Evolutionary conservation across 2,329 filamentous ascomycete genomes (phyloP), one percentile per base, ranked within the genome.

Genomic region (Xylariaceae sp.): DNA sequence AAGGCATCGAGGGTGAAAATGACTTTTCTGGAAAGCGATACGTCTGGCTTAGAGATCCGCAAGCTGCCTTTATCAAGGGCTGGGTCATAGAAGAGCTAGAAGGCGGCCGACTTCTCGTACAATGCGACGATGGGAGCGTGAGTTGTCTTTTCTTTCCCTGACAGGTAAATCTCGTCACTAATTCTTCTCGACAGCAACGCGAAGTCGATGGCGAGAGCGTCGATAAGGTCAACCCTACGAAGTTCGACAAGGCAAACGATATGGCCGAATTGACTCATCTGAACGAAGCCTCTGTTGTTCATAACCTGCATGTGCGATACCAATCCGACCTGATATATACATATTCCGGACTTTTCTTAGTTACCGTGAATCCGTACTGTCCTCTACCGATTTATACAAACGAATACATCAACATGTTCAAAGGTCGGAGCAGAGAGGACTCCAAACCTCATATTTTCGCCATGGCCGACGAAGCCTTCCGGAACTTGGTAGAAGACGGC

Each of bases 21-120:
- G 93, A 98, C 74, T 97, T 98, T 67, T 98, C 93, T 0, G 94
- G 93, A 46, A 97, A 94, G 72, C 82, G 93, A 72, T 98, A 97
- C 73, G 91, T 98, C 54, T 98, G 93, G 94, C 75, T 98, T 63
- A 88, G 86, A 67, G 91, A 98, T 68, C 76, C 88, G 2, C 80
- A 91, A 60, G 77, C 79, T 44, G 93, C 93, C 1, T 98, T 98
- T 65, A 82, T 97, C 43, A 88, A 90, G 57, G 94, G 92, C 4
- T 92, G 90, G 81, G 83, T 98, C 11, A 79, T 96, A 19, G 86
- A 95, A 61, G 91, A 97, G 54, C 70, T 86, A 41, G 79, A 73
- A 2, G 79, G 72, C 39, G 82, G 83, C 42, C 77, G 77, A 43
- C 75, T 98, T 42, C 71, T 91, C 29, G 89, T 98, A 21, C 91